Evolutionary conservation across 306 rosid genomes (phyloP), one percentile per base, ranked within the genome.

Genomic region (Quillaja saponaria): DNA sequence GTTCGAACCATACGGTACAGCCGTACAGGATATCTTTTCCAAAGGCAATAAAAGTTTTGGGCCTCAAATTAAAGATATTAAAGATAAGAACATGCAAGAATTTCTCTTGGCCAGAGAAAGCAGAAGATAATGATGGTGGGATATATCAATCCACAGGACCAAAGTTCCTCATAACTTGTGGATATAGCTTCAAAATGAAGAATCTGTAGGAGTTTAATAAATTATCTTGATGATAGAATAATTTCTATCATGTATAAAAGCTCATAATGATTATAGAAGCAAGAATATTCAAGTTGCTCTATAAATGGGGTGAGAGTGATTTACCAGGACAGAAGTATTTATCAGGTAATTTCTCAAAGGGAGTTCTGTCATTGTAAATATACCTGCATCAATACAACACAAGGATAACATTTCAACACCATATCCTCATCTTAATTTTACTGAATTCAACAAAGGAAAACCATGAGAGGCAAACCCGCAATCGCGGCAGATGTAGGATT

Each of bases 401-500:
- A 67, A 54, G 20, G 48, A 54, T 35, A 38, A 74, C 12, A 17
- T 65, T 46, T n/a, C n/a, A n/a, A n/a, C n/a, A n/a, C n/a, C n/a
- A n/a, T n/a, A n/a, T n/a, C n/a, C n/a, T 50, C 41, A 41, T 57
- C 3, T 15, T 4, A 6, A 56, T 11, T 37, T n/a, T 20, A 58
- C 68, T 5, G 4, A n/a, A 61, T 20, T n/a, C 5, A 0, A 10
- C 7, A 25, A 48, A 39, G 9, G 25, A 8, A 13, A 63, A 60
- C 41, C 49, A 49, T 6, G 64, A 75, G 33, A 52, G 69, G 17
- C 8, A 10, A 45, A 92, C 96, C 98, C 96, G 98, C 98, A 92
- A 69, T 92, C 95, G 8, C 90, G 96, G 57, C 98, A 92, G 66
- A 92, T 88, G 63, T 92, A 92, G 69, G 95, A 63, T 76, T 84